Base-by-base conservation (phyloP, 1,284 basidiomycete genomes). In the Tilletia indica region DNA sequence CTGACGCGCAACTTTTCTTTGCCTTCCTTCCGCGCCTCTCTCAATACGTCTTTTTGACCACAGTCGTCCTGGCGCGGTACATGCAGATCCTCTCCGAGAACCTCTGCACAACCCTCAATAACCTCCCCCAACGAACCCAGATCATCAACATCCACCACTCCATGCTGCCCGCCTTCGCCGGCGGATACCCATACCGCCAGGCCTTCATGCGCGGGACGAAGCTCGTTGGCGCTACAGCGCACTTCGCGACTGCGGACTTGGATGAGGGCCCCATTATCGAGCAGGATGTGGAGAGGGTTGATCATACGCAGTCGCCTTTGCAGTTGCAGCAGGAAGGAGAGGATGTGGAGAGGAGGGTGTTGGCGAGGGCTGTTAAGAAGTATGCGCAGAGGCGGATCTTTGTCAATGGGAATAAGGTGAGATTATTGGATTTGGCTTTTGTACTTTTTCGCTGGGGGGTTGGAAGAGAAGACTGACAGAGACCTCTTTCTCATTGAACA, bases 131-230 rank as follows among this genome's bases (percentile, higher is more conserved):
- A 21, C 51, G 71, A 25, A 77, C 78, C 3, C 66, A 76, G 42
- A 82, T 83, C 63, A 83, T 83, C 73, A 83, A 83, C 74, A 83
- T 83, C 58, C 82, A 83, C 74, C 82, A 82, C 73, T 75, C 72
- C n/a, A 82, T 82, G 80, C 71, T 83, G 58, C 81, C 81, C 34
- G 79, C 79, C 38, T 83, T 83, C 74, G 81, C 80, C 68, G 80
- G 80, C 21, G 80, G 80, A 0, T 81, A 79, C 69, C 82, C 82
- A 12, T 83, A 83, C 69, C 80, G 82, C 67, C 82, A 83, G 74
- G 82, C 82, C 4, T 79, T 78, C 69, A 78, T 76, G 51, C 70
- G 82, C 38, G 82, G 82, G 9, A 79, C 82, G 51, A 83, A 83
- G 72, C 68, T 83, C 39, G 83, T 83, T 25, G 82, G 82, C 63